These are phyloP conservation scores for Penicillium occitanis DNA, from an alignment of 2,329 filamentous ascomycete genomes.

Conservation along the genomic window DNA sequence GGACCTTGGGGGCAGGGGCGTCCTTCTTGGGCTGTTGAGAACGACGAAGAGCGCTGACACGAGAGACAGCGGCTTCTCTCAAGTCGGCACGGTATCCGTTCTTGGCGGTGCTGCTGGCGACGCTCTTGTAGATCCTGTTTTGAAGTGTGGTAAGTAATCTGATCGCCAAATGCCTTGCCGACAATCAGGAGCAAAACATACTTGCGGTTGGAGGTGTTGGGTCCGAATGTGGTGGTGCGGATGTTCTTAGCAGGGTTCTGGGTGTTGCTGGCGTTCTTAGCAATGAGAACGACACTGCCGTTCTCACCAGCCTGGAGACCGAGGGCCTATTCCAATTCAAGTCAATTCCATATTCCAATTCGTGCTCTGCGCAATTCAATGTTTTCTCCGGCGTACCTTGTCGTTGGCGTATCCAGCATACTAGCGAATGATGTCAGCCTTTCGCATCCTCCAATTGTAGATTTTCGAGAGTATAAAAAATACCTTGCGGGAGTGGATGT, in stretches of 20 bases:
- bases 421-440: slow-evolving; percentile 48
- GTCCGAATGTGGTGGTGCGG: slow-evolving; percentile 67
- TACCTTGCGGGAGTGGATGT: slow-evolving; percentile 90
- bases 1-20: slow-evolving; percentile 68
- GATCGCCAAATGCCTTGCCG: neutral
- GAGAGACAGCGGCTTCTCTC: slow-evolving; percentile 75
- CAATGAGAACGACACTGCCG: slow-evolving; percentile 75
- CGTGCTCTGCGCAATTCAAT: neutral
- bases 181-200: slow-evolving; percentile 46
- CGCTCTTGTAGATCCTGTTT: slow-evolving; percentile 78
- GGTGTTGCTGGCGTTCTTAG: slow-evolving; percentile 74
- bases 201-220: slow-evolving; percentile 76
- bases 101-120: slow-evolving; percentile 81
- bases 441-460: slow-evolving; percentile 15
- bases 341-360: slow-evolving; percentile 5
- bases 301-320: slow-evolving; percentile 74
- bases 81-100: slow-evolving; percentile 80
- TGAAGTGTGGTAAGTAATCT: slow-evolving; percentile 26
- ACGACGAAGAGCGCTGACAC: slow-evolving; percentile 79
- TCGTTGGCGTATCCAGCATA: slow-evolving; percentile 90
- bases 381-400: slow-evolving; percentile 63
- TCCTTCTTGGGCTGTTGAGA: slow-evolving; percentile 79
- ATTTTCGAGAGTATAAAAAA: neutral
- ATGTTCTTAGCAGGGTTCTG: slow-evolving; percentile 71
- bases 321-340: slow-evolving; percentile 62